Evolutionary conservation across 345 rosid genomes (phyloP), one percentile per base, ranked within the genome.

Genomic region (Ceriops decandra): DNA sequence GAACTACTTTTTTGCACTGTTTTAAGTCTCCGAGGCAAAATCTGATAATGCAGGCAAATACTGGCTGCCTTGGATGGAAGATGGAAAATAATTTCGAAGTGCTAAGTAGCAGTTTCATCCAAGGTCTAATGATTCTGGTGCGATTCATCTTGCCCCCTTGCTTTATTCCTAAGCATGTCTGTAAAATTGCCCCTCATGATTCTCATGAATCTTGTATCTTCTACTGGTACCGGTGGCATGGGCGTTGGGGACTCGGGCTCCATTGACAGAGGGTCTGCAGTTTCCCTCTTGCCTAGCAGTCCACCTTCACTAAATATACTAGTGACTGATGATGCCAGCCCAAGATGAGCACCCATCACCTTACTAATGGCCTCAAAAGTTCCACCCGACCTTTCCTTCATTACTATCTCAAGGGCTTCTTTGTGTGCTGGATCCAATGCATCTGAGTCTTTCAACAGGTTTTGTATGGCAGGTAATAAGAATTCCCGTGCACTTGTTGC

Each of bases 261-360:
- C 28, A 69, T 46, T 7, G 76, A 54, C 10, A 73, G 69, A 51
- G 77, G 63, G 21, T 79, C 84, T 5, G 58, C 60, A 28, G 36
- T 64, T 68, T 93, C 97, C 85, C 85, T 89, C 85, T 91, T 93
- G 56, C 97, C 91, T 70, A 86, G 69, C 58, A 89, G 80, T 31
- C 96, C 92, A 30, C 91, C 86, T 19, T 91, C 98, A 1, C 98
- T 93, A 63, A 93, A 93, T 79, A 93, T 83, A 78, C 93, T 93
- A 60, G 84, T 85, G 49, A 93, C 87, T 0, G 98, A 93, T 69
- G 98, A 86, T 31, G 98, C 84, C 56, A 93, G 70, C 67, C 98
- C 98, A 4, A 93, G 88, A 82, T 91, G 97, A 53, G 95, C 88
- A 62, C 98, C 97, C 98, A 91, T 89, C 68, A 81, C 98, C 83